Conservation (phyloP, 2,329 filamentous ascomycete species). For the Aspergillus neoniger region DNA sequence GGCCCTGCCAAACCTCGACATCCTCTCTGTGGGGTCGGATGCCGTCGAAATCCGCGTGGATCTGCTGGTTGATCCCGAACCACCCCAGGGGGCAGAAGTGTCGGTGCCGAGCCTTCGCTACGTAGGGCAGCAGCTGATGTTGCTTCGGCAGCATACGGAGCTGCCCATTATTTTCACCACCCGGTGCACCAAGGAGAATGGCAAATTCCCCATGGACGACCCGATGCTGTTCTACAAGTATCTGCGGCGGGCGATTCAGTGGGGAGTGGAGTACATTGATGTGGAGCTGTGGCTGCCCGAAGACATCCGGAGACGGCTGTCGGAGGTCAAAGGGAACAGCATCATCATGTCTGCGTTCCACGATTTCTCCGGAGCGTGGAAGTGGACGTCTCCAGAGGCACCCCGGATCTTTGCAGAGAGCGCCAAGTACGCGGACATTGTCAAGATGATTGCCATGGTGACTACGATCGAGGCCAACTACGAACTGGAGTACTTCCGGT, state of each 20-base stretch:
- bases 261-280: conserved; percentile 88
- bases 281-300: conserved; percentile 87
- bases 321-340: conserved; percentile 71
- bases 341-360: conserved; percentile 91
- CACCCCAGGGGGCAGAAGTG: conserved; percentile 60
- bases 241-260: conserved; percentile 80
- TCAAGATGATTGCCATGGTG: conserved; percentile 88
- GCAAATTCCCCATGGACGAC: conserved; percentile 80
- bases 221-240: conserved; percentile 75
- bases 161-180: conserved; percentile 90
- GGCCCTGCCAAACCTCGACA: conserved; percentile 81
- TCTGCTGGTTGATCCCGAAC: conserved; percentile 70
- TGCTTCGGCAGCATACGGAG: conserved; percentile 78
- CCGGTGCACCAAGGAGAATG: conserved; percentile 78
- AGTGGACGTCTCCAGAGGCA: conserved; percentile 75
- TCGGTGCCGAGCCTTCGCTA: conserved; percentile 76
- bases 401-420: conserved; percentile 71
- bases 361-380: conserved; percentile 81
- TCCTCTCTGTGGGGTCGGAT: conserved; percentile 82
- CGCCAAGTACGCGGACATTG: conserved; percentile 75
- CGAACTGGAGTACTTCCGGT: conserved; percentile 85
- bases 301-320: conserved; percentile 67
- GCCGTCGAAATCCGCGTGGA: conserved; percentile 84
- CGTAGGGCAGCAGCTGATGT: conserved; percentile 83
- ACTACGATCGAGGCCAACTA: conserved; percentile 84